A percentile compares a stretch with the other conserved stretches of the same genome.
These are phyloP conservation scores for Nothopassalora personata DNA, from an alignment of 2,329 filamentous ascomycete species.

Conservation along the genomic window DNA sequence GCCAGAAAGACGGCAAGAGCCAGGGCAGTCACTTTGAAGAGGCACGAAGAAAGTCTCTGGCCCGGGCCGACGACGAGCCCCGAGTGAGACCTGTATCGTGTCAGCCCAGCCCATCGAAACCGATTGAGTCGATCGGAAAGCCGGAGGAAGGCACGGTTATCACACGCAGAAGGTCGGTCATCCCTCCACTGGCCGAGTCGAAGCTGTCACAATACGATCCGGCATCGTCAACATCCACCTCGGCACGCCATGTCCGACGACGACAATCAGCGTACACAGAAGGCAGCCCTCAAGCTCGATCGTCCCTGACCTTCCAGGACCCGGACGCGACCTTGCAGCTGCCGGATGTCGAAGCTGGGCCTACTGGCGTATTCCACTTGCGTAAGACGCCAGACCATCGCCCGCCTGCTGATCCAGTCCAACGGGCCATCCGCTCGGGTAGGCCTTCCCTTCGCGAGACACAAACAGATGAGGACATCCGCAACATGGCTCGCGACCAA, in stretches of 20 bases:
- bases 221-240: slow-evolving; percentile 2
- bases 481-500: slow-evolving; percentile 35
- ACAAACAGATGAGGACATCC: slow-evolving; percentile 25
- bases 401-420: background rate
- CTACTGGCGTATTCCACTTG: background rate
- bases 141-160: slow-evolving; percentile 11
- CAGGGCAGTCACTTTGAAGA: slow-evolving; percentile 34
- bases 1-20: slow-evolving; percentile 23
- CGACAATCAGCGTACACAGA: slow-evolving; percentile 19
- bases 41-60: slow-evolving; percentile 17
- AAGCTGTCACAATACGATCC: background rate
- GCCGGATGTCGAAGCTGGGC: slow-evolving; percentile 2
- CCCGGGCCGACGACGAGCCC: slow-evolving; percentile 6
- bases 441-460: slow-evolving; percentile 19
- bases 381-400: background rate
- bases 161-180: slow-evolving; percentile 21
- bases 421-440: background rate
- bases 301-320: slow-evolving; percentile 8
- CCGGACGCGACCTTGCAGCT: slow-evolving; percentile 15
- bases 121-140: slow-evolving; percentile 10
- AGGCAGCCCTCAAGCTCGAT: slow-evolving; percentile 24
- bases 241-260: slow-evolving; percentile 11
- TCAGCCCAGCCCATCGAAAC: slow-evolving; percentile 2
- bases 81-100: slow-evolving; percentile 1
- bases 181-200: slow-evolving; percentile 10